Evolutionary conservation across 225 moss, liverwort and hornwort species (phyloP).

Genomic region (Bryoerythrophyllum caledonicum): DNA sequence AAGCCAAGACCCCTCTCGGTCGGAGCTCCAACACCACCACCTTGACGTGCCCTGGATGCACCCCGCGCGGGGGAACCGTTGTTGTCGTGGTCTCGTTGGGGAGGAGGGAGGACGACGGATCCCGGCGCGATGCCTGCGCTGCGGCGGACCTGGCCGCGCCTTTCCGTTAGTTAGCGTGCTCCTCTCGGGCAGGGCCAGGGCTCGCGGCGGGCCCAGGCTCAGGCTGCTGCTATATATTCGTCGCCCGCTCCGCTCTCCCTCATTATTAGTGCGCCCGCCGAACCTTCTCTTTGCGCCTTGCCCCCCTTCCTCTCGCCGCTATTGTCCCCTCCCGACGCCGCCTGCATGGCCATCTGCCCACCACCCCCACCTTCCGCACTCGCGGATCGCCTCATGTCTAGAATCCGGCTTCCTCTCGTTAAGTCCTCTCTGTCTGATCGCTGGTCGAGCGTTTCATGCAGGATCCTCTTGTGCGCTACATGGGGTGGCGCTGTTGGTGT

Average conservation of each 20-base stretch:
- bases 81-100: neutral
- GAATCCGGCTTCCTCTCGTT: neutral
- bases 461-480: neutral
- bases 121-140: constrained; percentile 15
- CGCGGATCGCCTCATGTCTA: neutral
- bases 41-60: too few relatives aligned
- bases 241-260: neutral
- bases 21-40: too few relatives aligned
- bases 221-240: constrained; percentile 6
- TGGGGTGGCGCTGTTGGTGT: neutral
- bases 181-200: neutral
- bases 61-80: neutral
- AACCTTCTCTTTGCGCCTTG: neutral
- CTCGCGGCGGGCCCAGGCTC: neutral
- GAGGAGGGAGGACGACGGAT: constrained; percentile 7
- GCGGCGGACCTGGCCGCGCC: neutral
- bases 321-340: neutral
- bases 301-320: neutral
- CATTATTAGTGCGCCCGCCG: neutral
- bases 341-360: neutral
- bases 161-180: constrained; percentile 13
- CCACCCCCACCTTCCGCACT: neutral
- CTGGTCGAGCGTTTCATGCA: neutral
- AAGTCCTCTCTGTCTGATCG: neutral
- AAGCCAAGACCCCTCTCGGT: too few relatives aligned